These are phyloP conservation scores for Mycena venus DNA, from an alignment of 768 basidiomycete genomes.

Conservation along the genomic window DNA sequence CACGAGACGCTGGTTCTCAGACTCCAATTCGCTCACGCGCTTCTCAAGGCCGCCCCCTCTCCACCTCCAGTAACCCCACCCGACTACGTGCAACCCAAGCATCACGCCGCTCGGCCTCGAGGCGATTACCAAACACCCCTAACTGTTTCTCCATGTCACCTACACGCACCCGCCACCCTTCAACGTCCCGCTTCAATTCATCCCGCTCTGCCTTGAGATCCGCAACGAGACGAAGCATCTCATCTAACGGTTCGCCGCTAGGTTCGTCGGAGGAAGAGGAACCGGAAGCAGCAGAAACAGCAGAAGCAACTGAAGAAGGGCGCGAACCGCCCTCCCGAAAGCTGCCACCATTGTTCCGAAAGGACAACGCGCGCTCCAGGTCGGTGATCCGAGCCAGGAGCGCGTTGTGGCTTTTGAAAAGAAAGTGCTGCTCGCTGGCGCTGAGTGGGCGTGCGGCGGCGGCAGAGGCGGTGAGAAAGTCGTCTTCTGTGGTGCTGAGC, in stretches of 20 bases:
- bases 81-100: constrained; percentile 88
- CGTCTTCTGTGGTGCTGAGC: constrained; percentile 49
- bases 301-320: constrained; percentile 65
- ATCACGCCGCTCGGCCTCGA: constrained; percentile 86
- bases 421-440: constrained; percentile 85
- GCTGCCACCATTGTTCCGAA: constrained; percentile 50
- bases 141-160: constrained; percentile 81
- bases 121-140: constrained; percentile 71
- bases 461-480: constrained; percentile 48
- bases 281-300: constrained; percentile 46
- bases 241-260: constrained; percentile 72
- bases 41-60: constrained; percentile 72
- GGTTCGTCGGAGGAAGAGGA: constrained; percentile 50
- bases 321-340: constrained; percentile 55
- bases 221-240: constrained; percentile 80
- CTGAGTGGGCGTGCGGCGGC: constrained; percentile 66
- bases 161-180: constrained; percentile 87
- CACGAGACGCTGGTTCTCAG: constrained; percentile 44
- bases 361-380: constrained; percentile 77
- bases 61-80: constrained; percentile 73
- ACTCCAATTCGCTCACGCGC: constrained; percentile 49
- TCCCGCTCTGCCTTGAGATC: constrained; percentile 92
- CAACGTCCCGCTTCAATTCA: constrained; percentile 88
- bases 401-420: constrained; percentile 86
- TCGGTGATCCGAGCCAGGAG: constrained; percentile 87